Evolutionary conservation across 768 basidiomycete species (phyloP), one percentile per base, ranked within the genome.

Genomic region (Xerocomus brunneocitrinus): DNA sequence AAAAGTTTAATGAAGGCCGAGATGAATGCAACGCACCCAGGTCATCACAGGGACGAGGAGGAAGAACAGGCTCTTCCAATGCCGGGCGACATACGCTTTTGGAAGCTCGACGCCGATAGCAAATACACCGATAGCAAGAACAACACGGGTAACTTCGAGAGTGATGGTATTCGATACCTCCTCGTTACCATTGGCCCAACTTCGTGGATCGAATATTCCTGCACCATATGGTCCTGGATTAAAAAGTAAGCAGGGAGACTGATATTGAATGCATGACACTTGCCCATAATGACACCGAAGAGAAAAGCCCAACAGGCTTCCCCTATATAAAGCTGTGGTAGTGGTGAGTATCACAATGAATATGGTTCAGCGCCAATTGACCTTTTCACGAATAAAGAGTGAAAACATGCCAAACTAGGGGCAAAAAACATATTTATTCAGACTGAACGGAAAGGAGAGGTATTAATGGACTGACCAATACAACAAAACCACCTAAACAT

Each of bases 31-130:
- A 78, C 87, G 28, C 57, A 90, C 89, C 85, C 85, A 91, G 58
- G 87, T 79, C 89, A 91, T 91, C 28, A 89, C 81, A 8, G 89
- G 89, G 24, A 80, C 79, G 22, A 98, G 76, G 2, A 99, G 75
- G 69, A 91, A 92, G 48, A 88, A 78, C 4, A 99, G 64, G 59
- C 91, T 92, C 63, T 80, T 85, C 93, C 94, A 97, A 64, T 98
- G 97, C n/a, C 83, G 79, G 22, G 77, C 75, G 81, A 98, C 89
- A 71, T 98, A 99, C 4, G 90, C 90, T 73, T 94, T 93, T 24
- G 97, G 97, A 66, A 98, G 76, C 67, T 99, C 97, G 24, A 98
- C 97, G 14, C 97, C 97, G 50, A 99, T 91, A 8, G 95, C 95
- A 67, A 99, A 99, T 0, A 99, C 95, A 19, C 93, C 93, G 50